Conservation (phyloP, 176 grass and related monocot genomes). For the Phyllostachys edulis region DNA sequence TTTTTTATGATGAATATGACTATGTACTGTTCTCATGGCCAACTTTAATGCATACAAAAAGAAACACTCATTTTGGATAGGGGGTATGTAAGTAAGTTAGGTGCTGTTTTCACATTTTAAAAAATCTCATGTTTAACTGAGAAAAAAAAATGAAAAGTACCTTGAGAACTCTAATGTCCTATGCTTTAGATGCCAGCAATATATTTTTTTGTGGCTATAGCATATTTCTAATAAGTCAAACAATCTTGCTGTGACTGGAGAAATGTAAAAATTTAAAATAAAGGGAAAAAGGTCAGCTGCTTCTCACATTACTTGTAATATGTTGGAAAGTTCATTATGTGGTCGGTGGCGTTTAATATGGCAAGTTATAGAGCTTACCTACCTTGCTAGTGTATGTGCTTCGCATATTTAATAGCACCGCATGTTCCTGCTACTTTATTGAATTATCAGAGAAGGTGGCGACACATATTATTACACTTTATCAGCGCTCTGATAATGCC, state of each 20-base stretch:
- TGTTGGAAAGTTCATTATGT: background rate
- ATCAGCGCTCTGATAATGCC: background rate
- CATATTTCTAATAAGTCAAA: conserved; percentile 2
- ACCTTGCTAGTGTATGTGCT: background rate
- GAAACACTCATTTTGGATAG: background rate
- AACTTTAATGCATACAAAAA: background rate
- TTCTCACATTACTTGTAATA: conserved; percentile 13
- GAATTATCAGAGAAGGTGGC: background rate
- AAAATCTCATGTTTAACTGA: background rate
- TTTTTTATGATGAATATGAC: background rate
- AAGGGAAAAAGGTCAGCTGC: background rate
- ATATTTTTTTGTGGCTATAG: background rate
- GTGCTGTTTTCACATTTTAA: background rate
- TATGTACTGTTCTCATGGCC: background rate
- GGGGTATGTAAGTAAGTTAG: background rate
- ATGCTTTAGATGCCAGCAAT: background rate
- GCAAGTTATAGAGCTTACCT: background rate
- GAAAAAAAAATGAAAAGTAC: background rate
- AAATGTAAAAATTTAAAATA: background rate
- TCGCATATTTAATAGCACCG: background rate
- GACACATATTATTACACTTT: background rate
- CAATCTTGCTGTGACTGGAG: background rate
- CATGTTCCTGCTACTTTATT: background rate
- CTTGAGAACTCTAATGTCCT: background rate
- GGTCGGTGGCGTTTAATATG: background rate